Evolutionary conservation across 257 asterid species (phyloP).

Genomic region (Penstemon davidsonii): DNA sequence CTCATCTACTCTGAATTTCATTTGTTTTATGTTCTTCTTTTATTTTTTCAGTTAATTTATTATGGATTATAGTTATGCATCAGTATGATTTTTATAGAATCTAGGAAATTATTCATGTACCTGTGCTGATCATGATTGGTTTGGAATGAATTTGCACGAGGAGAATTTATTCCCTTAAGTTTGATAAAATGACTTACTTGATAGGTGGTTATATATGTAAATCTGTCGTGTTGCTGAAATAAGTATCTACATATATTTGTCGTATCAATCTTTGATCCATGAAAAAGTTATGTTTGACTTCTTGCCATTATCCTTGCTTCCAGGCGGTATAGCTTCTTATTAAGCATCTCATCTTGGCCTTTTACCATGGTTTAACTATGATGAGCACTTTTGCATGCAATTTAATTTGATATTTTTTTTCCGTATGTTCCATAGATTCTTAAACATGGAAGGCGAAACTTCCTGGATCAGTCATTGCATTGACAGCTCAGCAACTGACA

Average conservation of each 20-base stretch:
- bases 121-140: neutral
- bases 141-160: neutral
- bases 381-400: neutral
- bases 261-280: neutral
- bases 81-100: neutral
- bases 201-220: constrained; percentile 1
- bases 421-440: constrained; percentile 26
- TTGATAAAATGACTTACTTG: constrained; percentile 4
- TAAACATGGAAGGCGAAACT: constrained; percentile 73
- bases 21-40: neutral
- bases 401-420: constrained; percentile 5
- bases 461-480: constrained; percentile 82
- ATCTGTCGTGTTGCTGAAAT: neutral
- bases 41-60: neutral
- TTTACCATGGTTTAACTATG: neutral
- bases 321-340: neutral
- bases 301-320: neutral
- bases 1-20: neutral
- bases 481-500: constrained; percentile 31
- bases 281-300: neutral
- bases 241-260: neutral
- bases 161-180: neutral
- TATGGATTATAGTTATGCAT: neutral
- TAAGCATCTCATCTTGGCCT: neutral
- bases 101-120: neutral